These are phyloP conservation scores for Pichia manshurica DNA, from an alignment of 805 yeast species.

Conservation along the genomic window DNA sequence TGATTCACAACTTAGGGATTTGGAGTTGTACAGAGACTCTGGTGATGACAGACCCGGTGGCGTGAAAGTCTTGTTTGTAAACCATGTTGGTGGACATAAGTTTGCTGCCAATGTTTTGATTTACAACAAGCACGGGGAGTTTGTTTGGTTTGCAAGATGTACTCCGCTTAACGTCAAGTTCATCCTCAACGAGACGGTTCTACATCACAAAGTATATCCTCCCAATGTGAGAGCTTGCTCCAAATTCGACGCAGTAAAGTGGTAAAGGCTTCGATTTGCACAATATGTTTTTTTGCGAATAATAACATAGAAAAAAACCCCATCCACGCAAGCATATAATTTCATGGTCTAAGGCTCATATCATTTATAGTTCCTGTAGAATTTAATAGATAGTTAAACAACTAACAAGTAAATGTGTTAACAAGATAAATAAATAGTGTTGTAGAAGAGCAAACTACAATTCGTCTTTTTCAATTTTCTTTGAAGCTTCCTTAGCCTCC, in stretches of 20 bases:
- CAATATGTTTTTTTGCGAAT: no score
- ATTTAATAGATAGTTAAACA: no score
- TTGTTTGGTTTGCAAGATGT: slow-evolving; percentile 85
- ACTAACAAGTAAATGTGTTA: no score
- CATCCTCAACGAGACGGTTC: slow-evolving; percentile 69
- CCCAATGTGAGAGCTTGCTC: slow-evolving; percentile 57
- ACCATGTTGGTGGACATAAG: slow-evolving; percentile 96
- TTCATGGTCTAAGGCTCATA: neutral
- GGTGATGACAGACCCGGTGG: slow-evolving; percentile 76
- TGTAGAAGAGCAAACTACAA: slow-evolving; percentile 9
- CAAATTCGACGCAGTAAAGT: slow-evolving; percentile 46
- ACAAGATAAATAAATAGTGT: no score
- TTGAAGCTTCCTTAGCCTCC: neutral
- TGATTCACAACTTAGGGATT: slow-evolving; percentile 64
- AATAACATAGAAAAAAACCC: no score
- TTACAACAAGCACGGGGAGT: slow-evolving; percentile 66
- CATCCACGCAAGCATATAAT: no score
- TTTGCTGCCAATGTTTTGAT: slow-evolving; percentile 85
- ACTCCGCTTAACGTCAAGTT: slow-evolving; percentile 70
- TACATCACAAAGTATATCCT: slow-evolving; percentile 66
- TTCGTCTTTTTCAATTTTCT: slow-evolving; percentile 14
- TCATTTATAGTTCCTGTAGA: no score
- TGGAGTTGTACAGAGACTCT: slow-evolving; percentile 66
- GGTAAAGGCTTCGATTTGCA: slow-evolving; percentile 41
- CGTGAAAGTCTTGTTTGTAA: slow-evolving; percentile 60